phyloP scores from a whole-genome alignment of 208 protist species.

The Tritrichomonas foetus region DNA sequence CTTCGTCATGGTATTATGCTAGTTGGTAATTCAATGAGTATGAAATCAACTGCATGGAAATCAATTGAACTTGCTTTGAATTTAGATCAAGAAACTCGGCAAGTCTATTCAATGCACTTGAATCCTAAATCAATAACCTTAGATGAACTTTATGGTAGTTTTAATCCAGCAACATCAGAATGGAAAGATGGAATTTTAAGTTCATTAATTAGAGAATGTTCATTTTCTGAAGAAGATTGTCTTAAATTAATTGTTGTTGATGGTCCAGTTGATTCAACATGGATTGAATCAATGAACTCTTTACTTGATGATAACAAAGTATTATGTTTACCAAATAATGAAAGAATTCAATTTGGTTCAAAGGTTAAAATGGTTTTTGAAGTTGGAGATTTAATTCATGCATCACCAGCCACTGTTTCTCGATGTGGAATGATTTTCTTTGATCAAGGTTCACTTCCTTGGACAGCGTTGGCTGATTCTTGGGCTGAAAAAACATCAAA shows the following conservation, averaged over 20 bases:
- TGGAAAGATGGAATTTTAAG: conserved; percentile 71
- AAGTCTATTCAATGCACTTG: conserved; percentile 79
- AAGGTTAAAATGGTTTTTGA: conserved; percentile 90
- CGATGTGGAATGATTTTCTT: conserved; percentile 96
- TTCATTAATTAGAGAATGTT: conserved; percentile 71
- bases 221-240: conserved; percentile 59
- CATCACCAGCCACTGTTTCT: conserved; percentile 94
- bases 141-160: conserved; percentile 89
- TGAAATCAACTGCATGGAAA: conserved; percentile 57
- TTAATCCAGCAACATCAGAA: conserved; percentile 79
- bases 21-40: conserved; percentile 80
- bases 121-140: conserved; percentile 94
- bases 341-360: conserved; percentile 80
- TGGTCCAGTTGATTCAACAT: conserved; percentile 94
- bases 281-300: conserved; percentile 98
- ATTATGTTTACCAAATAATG: conserved; percentile 86
- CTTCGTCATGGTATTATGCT: conserved; percentile 94
- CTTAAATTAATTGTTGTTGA: conserved; percentile 91
- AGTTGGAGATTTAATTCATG: conserved; percentile 86
- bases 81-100: conserved; percentile 66
- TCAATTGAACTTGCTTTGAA: conserved; percentile 86
- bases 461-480: conserved; percentile 78
- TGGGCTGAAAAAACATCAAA: conserved; percentile 66
- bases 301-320: conserved; percentile 96
- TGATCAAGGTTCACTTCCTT: conserved; percentile 62